These are phyloP conservation scores for Cladosporium sp. DNA, from an alignment of 2,329 filamentous ascomycete species.

Conservation along the genomic window DNA sequence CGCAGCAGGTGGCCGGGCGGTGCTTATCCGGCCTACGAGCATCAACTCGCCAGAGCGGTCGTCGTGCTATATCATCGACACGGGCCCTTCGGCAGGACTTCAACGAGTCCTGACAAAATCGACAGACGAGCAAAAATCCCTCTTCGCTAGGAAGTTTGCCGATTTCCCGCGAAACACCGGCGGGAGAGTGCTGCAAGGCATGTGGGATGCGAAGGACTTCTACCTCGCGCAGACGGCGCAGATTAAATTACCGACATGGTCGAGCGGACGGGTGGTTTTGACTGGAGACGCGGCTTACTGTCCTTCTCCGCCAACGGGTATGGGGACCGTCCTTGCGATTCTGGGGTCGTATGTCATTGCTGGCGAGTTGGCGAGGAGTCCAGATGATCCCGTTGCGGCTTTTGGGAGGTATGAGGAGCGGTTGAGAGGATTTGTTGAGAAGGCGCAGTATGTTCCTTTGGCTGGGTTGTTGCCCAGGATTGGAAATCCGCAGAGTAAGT, in stretches of 20 bases:
- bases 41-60: neutral
- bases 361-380: conserved; percentile 29
- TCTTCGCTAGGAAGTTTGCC: conserved; percentile 24
- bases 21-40: conserved; percentile 19
- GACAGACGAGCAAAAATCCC: conserved; percentile 22
- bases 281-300: conserved; percentile 39
- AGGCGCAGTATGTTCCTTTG: conserved; percentile 27
- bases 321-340: conserved; percentile 33
- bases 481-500: conserved; percentile 20
- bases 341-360: conserved; percentile 38
- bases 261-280: conserved; percentile 30
- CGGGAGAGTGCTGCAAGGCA: conserved; percentile 22
- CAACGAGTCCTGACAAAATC: neutral
- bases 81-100: neutral
- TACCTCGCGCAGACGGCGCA: conserved; percentile 30
- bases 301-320: conserved; percentile 31
- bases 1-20: conserved; percentile 16
- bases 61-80: conserved; percentile 4
- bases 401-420: conserved; percentile 17
- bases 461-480: conserved; percentile 21
- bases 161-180: conserved; percentile 24
- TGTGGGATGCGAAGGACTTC: conserved; percentile 29
- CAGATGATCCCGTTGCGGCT: neutral
- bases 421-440: conserved; percentile 21
- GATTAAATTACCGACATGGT: conserved; percentile 27